phyloP scores from a whole-genome alignment of 306 rosid species.

The Prunus kanzakura region DNA sequence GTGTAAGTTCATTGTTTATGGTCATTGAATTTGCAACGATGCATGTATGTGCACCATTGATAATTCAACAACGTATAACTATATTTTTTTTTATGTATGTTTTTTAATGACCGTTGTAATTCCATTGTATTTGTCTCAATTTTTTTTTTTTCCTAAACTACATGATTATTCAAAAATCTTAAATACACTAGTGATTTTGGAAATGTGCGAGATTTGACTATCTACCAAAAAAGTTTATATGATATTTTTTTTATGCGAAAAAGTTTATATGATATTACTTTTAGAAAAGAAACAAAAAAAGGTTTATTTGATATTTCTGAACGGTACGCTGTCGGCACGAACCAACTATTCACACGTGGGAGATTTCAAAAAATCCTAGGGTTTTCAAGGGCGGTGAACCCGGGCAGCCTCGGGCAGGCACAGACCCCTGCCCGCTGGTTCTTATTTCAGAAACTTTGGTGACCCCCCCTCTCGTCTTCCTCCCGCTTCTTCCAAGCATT shows the following conservation, averaged over 20 bases:
- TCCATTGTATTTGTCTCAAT: neutral
- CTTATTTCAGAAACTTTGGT: neutral
- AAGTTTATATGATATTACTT: neutral
- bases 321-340: neutral
- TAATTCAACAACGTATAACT: neutral
- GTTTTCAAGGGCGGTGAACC: neutral
- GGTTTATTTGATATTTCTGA: no score
- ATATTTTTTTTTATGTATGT: no score
- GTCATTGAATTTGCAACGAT: neutral
- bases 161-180: neutral
- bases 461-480: neutral
- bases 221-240: neutral
- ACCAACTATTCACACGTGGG: neutral
- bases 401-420: constrained; percentile 13
- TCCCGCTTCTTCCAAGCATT: constrained; percentile 40
- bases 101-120: neutral
- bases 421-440: constrained; percentile 17
- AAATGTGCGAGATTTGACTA: no score
- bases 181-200: neutral
- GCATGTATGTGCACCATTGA: neutral
- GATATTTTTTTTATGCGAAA: neutral
- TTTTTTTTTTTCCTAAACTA: neutral
- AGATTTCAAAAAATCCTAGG: constrained; percentile 11
- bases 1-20: neutral
- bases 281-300: neutral